Conservation (phyloP, 371 early-diverging fungal species). For the Saksenaea oblongispora region DNA sequence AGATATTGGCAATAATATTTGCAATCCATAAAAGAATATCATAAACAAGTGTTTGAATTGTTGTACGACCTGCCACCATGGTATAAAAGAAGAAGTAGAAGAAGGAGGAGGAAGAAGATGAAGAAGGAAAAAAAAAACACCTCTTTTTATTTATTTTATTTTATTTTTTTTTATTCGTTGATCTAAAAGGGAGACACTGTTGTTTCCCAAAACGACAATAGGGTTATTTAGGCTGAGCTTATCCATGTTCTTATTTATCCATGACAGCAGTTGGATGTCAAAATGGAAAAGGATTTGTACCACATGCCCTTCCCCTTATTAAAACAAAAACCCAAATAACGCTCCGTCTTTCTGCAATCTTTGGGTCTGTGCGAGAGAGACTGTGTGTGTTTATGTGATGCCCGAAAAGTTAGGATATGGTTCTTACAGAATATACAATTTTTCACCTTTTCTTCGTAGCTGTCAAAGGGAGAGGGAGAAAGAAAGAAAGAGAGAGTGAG, state of each 20-base stretch:
- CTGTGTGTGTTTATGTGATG: neutral
- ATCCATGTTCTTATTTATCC: neutral
- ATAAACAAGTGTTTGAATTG: conserved; percentile 24
- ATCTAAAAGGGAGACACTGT: neutral
- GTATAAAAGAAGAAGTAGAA: neutral
- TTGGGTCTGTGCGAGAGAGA: neutral
- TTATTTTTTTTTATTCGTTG: neutral
- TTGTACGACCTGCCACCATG: neutral
- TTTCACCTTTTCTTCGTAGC: neutral
- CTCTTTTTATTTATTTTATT: neutral
- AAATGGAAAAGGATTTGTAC: neutral
- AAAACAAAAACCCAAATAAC: neutral
- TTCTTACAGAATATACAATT: neutral
- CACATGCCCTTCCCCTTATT: neutral
- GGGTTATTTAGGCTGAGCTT: neutral
- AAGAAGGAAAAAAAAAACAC: neutral
- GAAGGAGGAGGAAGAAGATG: conserved; percentile 3
- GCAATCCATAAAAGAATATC: conserved; percentile 60
- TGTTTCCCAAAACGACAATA: neutral
- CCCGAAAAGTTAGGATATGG: neutral
- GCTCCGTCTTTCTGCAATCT: neutral
- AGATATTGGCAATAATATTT: conserved; percentile 65
- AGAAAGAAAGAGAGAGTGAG: no score
- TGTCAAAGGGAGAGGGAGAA: neutral
- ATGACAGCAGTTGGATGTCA: neutral